Percentiles rank a stretch among this genome's conserved stretches.
phyloP scores from a whole-genome alignment of 2,329 filamentous ascomycete species.

The Fusarium armeniacum region DNA sequence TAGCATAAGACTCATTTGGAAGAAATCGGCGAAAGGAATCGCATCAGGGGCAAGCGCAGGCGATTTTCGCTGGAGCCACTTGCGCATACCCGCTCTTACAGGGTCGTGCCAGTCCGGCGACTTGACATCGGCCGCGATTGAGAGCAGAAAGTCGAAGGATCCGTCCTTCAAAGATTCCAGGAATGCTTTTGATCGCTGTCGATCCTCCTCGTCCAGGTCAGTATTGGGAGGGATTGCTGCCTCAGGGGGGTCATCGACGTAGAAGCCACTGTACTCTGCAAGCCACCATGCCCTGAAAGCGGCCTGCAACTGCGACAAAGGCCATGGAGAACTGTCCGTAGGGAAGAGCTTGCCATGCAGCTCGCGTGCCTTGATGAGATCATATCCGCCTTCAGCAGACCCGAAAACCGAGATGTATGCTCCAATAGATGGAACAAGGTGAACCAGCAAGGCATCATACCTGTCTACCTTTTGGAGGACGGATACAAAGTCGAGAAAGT shows the following conservation, averaged over 20 bases:
- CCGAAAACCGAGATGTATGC: conserved; percentile 83
- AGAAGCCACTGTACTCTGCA: conserved; percentile 92
- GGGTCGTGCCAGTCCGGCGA: conserved; percentile 89
- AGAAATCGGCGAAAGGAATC: conserved; percentile 76
- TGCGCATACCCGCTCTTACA: conserved; percentile 83
- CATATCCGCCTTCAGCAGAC: conserved; percentile 78
- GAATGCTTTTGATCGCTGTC: conserved; percentile 79
- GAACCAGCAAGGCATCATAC: conserved; percentile 80
- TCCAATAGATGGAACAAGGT: conserved; percentile 85
- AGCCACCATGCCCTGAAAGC: conserved; percentile 89
- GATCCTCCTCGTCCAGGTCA: conserved; percentile 77
- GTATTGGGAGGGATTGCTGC: conserved; percentile 69
- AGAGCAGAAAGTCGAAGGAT: conserved; percentile 91
- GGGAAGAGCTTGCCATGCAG: conserved; percentile 78
- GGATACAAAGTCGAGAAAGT: conserved; percentile 80
- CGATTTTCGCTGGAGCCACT: conserved; percentile 86
- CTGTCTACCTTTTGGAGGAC: conserved; percentile 78
- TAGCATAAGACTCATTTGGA: conserved; percentile 80
- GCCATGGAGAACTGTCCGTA: conserved; percentile 78
- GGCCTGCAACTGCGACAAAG: conserved; percentile 81
- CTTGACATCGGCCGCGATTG: conserved; percentile 84
- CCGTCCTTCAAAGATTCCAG: conserved; percentile 85
- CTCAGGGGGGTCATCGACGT: conserved; percentile 77
- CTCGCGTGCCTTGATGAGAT: conserved; percentile 76
- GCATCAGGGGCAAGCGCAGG: conserved; percentile 76